Conservation (phyloP, 1,284 basidiomycete species). For the Naganishia sp. region DNA sequence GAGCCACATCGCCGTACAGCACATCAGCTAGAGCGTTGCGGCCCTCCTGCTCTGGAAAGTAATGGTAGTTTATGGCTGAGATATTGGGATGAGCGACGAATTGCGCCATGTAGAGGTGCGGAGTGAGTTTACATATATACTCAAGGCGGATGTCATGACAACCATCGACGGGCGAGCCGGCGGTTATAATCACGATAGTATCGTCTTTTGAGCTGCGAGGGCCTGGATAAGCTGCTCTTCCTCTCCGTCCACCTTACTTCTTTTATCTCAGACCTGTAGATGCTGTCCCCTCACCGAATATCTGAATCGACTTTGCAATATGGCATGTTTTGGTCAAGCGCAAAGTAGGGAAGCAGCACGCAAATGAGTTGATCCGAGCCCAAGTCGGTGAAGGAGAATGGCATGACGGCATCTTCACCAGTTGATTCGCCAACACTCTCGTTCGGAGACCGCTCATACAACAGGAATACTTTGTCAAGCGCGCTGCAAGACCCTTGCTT, state of each 20-base stretch:
- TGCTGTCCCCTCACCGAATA: conserved; percentile 28
- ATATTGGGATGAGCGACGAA: conserved; percentile 64
- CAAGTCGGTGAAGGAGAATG: conserved; percentile 12
- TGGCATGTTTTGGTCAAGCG: conserved; percentile 64
- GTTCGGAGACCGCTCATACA: conserved; percentile 63
- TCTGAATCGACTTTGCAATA: conserved; percentile 58
- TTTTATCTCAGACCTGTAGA: conserved; percentile 37
- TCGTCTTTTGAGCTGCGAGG: conserved; percentile 72
- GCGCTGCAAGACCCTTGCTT: conserved; percentile 52
- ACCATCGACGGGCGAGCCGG: conserved; percentile 70
- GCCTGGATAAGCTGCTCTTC: conserved; percentile 66
- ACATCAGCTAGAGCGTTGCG: conserved; percentile 72
- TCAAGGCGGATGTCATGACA: conserved; percentile 54
- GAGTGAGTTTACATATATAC: conserved; percentile 55
- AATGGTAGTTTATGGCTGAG: conserved; percentile 59
- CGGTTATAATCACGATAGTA: conserved; percentile 78
- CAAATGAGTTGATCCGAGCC: conserved; percentile 64
- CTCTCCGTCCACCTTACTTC: conserved; percentile 23
- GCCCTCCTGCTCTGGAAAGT: conserved; percentile 64
- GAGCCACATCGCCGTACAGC: conserved; percentile 61
- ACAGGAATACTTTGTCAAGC: conserved; percentile 69
- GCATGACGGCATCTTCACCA: conserved; percentile 18
- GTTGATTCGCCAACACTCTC: conserved; percentile 53
- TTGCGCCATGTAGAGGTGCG: conserved; percentile 49
- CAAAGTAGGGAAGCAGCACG: conserved; percentile 65